A percentile compares a stretch with the other conserved stretches of the same genome.
These are phyloP conservation scores for Pestalotiopsis sp. DNA, from an alignment of 2,329 filamentous ascomycete genomes.

Conservation along the genomic window DNA sequence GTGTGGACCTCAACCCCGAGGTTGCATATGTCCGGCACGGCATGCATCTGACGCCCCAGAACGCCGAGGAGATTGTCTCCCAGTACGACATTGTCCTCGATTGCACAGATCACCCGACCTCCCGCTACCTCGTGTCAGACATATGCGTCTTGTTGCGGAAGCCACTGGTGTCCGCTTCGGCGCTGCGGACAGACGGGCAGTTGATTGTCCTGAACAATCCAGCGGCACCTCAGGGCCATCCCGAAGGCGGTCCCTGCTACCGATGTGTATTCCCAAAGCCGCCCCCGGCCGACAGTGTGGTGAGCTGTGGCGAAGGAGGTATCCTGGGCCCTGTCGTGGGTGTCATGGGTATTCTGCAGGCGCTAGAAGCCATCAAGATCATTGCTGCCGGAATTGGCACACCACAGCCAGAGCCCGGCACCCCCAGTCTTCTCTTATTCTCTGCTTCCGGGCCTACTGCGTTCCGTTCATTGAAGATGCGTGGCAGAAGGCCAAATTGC, in stretches of 20 bases:
- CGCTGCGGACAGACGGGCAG: conserved; percentile 86
- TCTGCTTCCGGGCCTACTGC: conserved; percentile 44
- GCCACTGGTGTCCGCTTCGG: conserved; percentile 86
- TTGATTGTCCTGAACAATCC: conserved; percentile 87
- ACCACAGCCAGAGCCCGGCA: conserved; percentile 20
- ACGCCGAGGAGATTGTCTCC: conserved; percentile 67
- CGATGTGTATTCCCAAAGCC: conserved; percentile 89
- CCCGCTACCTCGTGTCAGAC: conserved; percentile 91
- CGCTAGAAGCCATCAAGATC: conserved; percentile 86
- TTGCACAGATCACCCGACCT: conserved; percentile 91
- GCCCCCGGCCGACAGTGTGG: conserved; percentile 79
- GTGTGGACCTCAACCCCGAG: conserved; percentile 70
- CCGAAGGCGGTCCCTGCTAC: conserved; percentile 80
- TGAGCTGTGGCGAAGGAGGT: conserved; percentile 90
- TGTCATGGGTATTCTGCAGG: conserved; percentile 90
- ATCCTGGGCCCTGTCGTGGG: conserved; percentile 93
- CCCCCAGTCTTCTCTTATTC: conserved; percentile 48
- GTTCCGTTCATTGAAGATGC: conserved; percentile 78
- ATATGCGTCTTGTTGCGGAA: conserved; percentile 79
- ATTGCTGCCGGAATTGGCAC: conserved; percentile 50
- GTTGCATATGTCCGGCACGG: conserved; percentile 66
- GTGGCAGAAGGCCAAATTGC: conserved; percentile 70
- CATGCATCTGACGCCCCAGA: conserved; percentile 68
- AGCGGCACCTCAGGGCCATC: conserved; percentile 59
- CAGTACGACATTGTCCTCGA: conserved; percentile 86